A percentile compares a stretch with the other conserved stretches of the same genome.
These are phyloP conservation scores for Kregervanrija pseudodelftensis DNA, from an alignment of 805 yeast species.

Conservation along the genomic window DNA sequence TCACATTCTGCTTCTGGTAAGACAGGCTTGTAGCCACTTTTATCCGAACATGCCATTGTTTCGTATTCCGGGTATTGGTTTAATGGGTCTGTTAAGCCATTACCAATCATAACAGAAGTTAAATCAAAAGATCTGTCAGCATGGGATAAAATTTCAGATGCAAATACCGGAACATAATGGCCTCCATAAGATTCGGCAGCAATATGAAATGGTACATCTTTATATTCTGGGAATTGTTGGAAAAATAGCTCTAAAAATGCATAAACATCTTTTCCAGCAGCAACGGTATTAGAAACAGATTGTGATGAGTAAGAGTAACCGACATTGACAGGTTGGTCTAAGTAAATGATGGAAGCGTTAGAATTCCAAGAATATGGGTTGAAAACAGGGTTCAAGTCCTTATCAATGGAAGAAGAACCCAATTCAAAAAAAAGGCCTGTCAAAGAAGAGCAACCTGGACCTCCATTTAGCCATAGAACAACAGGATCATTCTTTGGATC, in stretches of 20 bases:
- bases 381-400: slow-evolving; percentile 56
- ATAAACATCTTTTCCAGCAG: slow-evolving; percentile 84
- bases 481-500: slow-evolving; percentile 84
- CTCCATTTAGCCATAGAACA: slow-evolving; percentile 86
- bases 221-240: slow-evolving; percentile 71
- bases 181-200: slow-evolving; percentile 87
- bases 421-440: slow-evolving; percentile 87
- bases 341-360: slow-evolving; percentile 82
- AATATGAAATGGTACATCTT: slow-evolving; percentile 56
- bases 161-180: slow-evolving; percentile 69
- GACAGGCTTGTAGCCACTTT: slow-evolving; percentile 69
- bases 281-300: slow-evolving; percentile 58
- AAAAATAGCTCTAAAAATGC: slow-evolving; percentile 79
- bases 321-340: slow-evolving; percentile 91
- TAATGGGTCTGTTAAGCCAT: slow-evolving; percentile 84
- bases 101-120: slow-evolving; percentile 80
- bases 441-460: slow-evolving; percentile 92
- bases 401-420: slow-evolving; percentile 76
- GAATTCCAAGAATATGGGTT: slow-evolving; percentile 89
- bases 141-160: slow-evolving; percentile 47
- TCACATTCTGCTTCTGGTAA: slow-evolving; percentile 64
- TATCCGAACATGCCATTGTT: slow-evolving; percentile 92
- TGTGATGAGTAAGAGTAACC: slow-evolving; percentile 79
- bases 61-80: slow-evolving; percentile 72
- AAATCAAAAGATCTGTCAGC: slow-evolving; percentile 55